Conservation (phyloP, 108 stramenopile genomes). For the Aurantiochytrium sp. region DNA sequence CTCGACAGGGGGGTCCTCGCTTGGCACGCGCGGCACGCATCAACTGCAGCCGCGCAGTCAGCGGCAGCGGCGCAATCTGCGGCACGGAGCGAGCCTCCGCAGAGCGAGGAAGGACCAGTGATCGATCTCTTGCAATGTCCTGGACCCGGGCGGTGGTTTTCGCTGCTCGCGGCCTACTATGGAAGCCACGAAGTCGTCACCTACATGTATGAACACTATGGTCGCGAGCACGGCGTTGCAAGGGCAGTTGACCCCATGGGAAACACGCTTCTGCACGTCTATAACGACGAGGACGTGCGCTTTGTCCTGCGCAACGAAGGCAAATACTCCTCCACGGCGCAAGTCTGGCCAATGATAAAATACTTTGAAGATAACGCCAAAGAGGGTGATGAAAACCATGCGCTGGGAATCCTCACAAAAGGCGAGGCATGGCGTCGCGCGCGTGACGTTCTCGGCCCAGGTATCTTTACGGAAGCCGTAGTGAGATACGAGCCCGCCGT, state of each 20-base stretch:
- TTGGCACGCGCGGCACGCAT: too few species aligned
- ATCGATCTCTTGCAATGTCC: neutral
- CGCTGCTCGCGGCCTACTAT: neutral
- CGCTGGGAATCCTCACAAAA: neutral
- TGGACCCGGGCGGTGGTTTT: neutral
- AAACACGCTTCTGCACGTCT: neutral
- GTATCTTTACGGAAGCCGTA: neutral
- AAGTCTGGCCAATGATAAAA: neutral
- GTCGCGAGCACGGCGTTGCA: neutral
- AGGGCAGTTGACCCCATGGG: neutral
- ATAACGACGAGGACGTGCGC: neutral
- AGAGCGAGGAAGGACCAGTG: neutral
- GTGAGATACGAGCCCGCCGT: neutral
- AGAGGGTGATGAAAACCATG: neutral
- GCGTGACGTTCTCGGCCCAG: neutral
- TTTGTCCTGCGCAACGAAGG: neutral
- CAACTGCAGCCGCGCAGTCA: too few species aligned
- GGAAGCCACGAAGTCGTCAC: neutral
- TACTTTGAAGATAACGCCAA: neutral
- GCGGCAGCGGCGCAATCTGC: too few species aligned
- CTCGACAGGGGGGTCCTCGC: too few species aligned
- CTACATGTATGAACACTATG: neutral
- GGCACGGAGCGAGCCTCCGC: too few species aligned
- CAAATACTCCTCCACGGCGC: neutral
- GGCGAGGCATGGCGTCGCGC: neutral